phyloP scores from a whole-genome alignment of 192 early-diverging fungal species.

The Coemansia furcata region DNA sequence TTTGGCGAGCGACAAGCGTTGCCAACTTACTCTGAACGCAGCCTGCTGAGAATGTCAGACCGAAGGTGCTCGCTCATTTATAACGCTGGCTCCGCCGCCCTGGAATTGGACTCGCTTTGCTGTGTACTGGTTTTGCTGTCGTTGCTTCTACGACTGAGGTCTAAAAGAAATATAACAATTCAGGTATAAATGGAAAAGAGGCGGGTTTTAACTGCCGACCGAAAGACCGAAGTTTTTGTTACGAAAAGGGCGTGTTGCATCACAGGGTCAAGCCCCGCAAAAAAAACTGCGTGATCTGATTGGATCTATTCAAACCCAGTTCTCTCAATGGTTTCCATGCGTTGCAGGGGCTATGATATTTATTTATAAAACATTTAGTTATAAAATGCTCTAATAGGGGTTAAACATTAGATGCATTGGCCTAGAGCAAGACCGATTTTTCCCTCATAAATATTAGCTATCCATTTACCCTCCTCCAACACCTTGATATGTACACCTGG shows the following conservation, averaged over 20 bases:
- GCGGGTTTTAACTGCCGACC: no score
- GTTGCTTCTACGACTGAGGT: background rate
- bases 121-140: background rate
- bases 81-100: background rate
- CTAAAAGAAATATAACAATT: background rate
- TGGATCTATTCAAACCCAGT: no score
- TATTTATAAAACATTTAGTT: background rate
- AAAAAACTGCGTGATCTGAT: no score
- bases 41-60: background rate
- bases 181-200: background rate
- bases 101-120: background rate
- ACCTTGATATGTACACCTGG: background rate
- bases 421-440: background rate
- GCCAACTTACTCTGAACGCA: slow-evolving; percentile 18
- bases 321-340: background rate
- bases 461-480: background rate
- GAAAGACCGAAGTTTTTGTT: background rate
- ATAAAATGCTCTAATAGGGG: background rate
- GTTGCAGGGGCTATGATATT: background rate
- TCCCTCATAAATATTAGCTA: background rate
- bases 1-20: background rate
- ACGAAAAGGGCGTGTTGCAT: no score
- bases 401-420: background rate
- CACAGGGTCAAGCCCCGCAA: no score
- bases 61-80: slow-evolving; percentile 11